Base-by-base conservation (phyloP, 2,329 filamentous ascomycete species). In the Pyrenophora tritici-repentis region DNA sequence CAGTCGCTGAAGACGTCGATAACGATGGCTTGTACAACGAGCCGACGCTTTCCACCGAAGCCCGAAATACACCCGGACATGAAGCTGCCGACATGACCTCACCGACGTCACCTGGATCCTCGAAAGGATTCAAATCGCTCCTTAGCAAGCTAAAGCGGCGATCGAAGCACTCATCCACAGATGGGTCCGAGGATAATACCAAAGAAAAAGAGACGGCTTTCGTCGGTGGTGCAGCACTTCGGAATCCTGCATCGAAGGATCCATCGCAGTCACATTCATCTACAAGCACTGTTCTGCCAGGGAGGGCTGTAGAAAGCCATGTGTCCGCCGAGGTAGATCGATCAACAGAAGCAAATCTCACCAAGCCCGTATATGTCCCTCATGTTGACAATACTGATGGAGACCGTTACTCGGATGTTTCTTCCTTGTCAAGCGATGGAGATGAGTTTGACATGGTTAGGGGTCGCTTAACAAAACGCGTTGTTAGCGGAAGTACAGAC, bases 221-320 rank as follows among this genome's bases (percentile, higher is more conserved):
- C 20, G 77, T 80, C 36, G 75, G 75, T 14, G 83, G 79, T 53
- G 75, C 74, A 1, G 69, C 71, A 20, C 66, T 73, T 7, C 66
- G 56, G 20, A 64, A 56, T 5, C 70, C 58, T n/a, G 53, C 52
- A 40, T 65, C 58, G 7, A 50, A 53, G 47, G 45, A 57, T 14
- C 59, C 49, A 24, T 55, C 60, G 14, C 57, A 53, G 7, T 42
- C 61, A 16, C 55, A 47, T 1, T 47, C 50, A 39, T 53, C 53
- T 13, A 46, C 49, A 10, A 36, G 38, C 26, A 26, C 32, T 16
- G 39, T 38, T 16, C 42, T 51, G 33, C 40, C 48, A 9, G 29
- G 47, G 42, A 47, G 55, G 22, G 40, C 53, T 8, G 50, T 32
- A 43, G 44, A 52, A n/a, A 39, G 39, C 34, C 26, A 35, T 35